Evolutionary conservation across 495 filamentous ascomycete species (phyloP).

Genomic region (Neurospora sp.): DNA sequence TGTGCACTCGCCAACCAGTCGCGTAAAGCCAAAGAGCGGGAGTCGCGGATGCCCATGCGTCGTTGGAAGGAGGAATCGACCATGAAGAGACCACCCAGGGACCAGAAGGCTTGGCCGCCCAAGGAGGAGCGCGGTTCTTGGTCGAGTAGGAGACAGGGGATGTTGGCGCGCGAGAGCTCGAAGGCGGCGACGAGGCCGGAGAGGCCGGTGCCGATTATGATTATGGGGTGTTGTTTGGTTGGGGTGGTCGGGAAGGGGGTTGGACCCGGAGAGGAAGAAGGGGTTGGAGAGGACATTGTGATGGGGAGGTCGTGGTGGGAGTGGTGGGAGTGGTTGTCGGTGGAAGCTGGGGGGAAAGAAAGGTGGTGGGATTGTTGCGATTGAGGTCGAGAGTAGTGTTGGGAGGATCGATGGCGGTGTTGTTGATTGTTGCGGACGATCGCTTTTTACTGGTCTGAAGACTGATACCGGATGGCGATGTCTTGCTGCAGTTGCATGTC

Average conservation of each 20-base stretch:
- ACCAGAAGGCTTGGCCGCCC: constrained; percentile 47
- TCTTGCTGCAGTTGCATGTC: background rate
- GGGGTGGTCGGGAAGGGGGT: background rate
- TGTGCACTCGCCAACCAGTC: constrained; percentile 41
- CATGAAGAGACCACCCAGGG: constrained; percentile 42
- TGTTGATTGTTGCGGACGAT: background rate
- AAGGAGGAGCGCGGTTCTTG: constrained; percentile 38
- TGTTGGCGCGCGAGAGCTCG: constrained; percentile 33
- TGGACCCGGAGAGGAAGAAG: too few species aligned
- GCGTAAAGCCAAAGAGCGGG: constrained; percentile 36
- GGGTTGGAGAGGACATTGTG: background rate
- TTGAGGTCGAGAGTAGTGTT: background rate
- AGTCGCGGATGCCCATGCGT: constrained; percentile 40
- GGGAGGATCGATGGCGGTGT: background rate
- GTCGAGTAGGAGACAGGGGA: constrained; percentile 35
- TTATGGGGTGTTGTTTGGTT: constrained; percentile 23
- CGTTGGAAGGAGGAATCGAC: constrained; percentile 40
- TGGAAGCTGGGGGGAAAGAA: background rate
- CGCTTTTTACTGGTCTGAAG: too few species aligned
- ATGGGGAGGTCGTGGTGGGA: background rate
- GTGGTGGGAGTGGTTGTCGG: background rate
- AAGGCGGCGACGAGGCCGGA: constrained; percentile 43
- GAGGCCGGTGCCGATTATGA: constrained; percentile 42
- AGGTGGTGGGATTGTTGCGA: background rate
- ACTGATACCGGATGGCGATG: background rate